Evolutionary conservation across 2,329 filamentous ascomycete species (phyloP), one percentile per base, ranked within the genome.

Genomic region (Coniochaeta sp.): DNA sequence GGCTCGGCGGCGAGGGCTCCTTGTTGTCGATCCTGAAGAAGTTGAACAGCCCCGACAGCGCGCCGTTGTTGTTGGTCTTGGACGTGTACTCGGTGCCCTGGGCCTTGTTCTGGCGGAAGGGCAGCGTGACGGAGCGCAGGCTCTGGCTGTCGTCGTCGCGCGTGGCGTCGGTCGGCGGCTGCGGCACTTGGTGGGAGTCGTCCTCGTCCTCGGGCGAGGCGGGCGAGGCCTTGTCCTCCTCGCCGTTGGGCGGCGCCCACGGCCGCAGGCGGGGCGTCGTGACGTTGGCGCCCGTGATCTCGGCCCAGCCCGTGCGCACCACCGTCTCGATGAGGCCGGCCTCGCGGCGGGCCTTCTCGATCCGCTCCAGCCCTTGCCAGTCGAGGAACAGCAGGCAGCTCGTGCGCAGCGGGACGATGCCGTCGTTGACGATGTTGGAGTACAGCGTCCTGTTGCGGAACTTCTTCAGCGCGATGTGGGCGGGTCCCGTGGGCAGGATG

Each of bases 401-500:
- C 4, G 95, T 99, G 24, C 95, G 86, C 36, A 99, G 77, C 2
- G 95, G 95, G 4, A 99, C 95, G 66, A 99, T 97, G 3, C 93
- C 93, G 74, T 98, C 93, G 69, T 98, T 98, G 66, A 98, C 93
- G 14, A 98, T 93, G 68, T 98, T 98, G 1, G 93, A 96, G 72
- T 98, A 98, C 1, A 97, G 81, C 0, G 95, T 98, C 17, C 93
- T 83, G 71, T 96, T 96, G 24, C 91, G 82, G 72, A 98, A 98
- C 74, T 90, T 91, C 70, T 89, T 88, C 44, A 98, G 76, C 1
- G 93, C 93, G 59, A 86, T 84, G 72, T 97, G 93, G 7, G 93
- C 95, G 17, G 93, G 93, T 0, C 93, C 93, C 8, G 91, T 96
- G 0, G 95, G 93, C 26, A 98, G 75, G 63, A 98, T 96, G 22